Conservation (phyloP, 768 basidiomycete genomes). For the Tephrocybe sp. region DNA sequence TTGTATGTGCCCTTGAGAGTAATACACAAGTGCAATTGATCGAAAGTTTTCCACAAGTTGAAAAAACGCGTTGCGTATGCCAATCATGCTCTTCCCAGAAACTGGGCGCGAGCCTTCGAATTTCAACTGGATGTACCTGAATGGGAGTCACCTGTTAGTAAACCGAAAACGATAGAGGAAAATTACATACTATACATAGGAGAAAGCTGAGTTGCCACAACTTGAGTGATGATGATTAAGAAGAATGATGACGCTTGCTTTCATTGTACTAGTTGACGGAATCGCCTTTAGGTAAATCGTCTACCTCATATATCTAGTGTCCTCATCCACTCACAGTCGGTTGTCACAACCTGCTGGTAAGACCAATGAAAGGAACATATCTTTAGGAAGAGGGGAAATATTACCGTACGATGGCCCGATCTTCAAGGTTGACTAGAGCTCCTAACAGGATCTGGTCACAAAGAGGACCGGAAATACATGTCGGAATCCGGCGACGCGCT, state of each 20-base stretch:
- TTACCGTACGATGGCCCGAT: too few species aligned
- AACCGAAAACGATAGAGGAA: neutral
- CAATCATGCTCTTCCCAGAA: neutral
- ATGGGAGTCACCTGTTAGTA: neutral
- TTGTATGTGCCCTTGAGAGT: neutral
- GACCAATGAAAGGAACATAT: too few species aligned
- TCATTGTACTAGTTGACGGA: neutral
- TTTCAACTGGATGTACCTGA: neutral
- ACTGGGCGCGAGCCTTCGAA: neutral
- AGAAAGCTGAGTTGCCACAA: neutral
- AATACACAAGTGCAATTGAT: constrained; percentile 6
- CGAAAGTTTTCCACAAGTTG: neutral
- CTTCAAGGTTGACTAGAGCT: too few species aligned
- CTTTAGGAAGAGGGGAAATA: too few species aligned
- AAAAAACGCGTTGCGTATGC: neutral
- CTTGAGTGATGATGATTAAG: neutral
- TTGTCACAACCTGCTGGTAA: too few species aligned
- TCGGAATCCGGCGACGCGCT: constrained; percentile 4
- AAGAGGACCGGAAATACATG: neutral
- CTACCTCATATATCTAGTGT: too few species aligned
- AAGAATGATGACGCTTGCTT: neutral
- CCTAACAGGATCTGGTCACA: neutral
- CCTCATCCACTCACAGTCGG: too few species aligned
- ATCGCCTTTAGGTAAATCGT: neutral
- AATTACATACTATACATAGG: neutral